Evolutionary conservation across 176 grass and related monocot species (phyloP).

Genomic region (Metroxylon sagu): DNA sequence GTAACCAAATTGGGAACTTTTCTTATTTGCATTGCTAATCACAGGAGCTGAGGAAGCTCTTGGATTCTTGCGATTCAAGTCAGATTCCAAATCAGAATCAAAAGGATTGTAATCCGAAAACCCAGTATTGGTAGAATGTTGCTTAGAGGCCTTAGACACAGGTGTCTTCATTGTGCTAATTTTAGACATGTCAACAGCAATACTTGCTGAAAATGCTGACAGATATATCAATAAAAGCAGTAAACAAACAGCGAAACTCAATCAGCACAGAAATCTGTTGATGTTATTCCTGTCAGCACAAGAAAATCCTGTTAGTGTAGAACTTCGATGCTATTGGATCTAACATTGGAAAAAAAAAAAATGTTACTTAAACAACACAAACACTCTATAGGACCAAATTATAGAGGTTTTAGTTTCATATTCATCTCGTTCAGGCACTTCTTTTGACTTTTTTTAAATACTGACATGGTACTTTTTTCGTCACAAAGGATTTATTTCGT

Average conservation of each 20-base stretch:
- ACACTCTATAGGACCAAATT: no score
- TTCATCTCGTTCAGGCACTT: no score
- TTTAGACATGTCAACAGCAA: neutral
- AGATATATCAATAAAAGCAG: neutral
- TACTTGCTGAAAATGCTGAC: neutral
- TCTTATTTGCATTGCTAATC: neutral
- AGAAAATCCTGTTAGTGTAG: no score
- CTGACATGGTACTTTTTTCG: no score
- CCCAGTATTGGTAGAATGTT: neutral
- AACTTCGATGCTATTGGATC: no score
- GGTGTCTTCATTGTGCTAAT: neutral
- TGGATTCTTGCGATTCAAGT: neutral
- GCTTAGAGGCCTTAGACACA: neutral
- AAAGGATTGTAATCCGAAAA: neutral
- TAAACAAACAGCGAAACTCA: neutral
- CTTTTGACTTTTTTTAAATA: no score
- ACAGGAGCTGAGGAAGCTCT: neutral
- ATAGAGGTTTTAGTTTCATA: no score
- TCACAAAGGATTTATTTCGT: no score
- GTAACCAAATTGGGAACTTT: neutral
- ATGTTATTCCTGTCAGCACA: no score
- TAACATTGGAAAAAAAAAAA: no score
- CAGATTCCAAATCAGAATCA: conserved; percentile 1
- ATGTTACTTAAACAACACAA: no score
- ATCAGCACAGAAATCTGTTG: neutral